A percentile compares a stretch with the other conserved stretches of the same genome.
phyloP scores from a whole-genome alignment of 2,329 filamentous ascomycete species.

The Setomelanomma holmii region DNA sequence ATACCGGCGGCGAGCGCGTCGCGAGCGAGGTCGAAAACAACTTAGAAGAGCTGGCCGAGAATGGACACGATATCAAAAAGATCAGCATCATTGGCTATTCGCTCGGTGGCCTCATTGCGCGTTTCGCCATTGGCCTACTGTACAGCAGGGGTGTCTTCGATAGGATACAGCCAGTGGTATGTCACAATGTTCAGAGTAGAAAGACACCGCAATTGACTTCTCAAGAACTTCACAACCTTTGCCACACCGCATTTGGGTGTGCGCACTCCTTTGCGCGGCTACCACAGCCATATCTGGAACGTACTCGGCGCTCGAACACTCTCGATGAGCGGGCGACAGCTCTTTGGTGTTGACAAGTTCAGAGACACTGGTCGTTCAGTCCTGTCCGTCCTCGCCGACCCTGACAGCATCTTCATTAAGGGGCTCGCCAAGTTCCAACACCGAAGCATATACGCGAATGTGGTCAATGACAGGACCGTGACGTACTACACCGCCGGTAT shows the following conservation, averaged over 20 bases:
- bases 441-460: slow-evolving; percentile 82
- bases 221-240: slow-evolving; percentile 91
- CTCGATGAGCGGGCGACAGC: slow-evolving; percentile 82
- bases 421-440: slow-evolving; percentile 78
- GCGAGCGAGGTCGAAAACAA: slow-evolving; percentile 68
- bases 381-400: slow-evolving; percentile 81
- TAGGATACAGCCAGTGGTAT: slow-evolving; percentile 76
- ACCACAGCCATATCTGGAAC: slow-evolving; percentile 66
- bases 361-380: slow-evolving; percentile 82
- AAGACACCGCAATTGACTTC: slow-evolving; percentile 13
- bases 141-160: slow-evolving; percentile 83
- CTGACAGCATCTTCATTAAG: slow-evolving; percentile 82
- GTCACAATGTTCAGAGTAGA: slow-evolving; percentile 43
- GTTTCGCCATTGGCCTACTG: slow-evolving; percentile 86
- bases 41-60: slow-evolving; percentile 60
- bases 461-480: slow-evolving; percentile 83
- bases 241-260: slow-evolving; percentile 75
- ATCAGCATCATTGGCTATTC: slow-evolving; percentile 91
- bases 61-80: slow-evolving; percentile 77
- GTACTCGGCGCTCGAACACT: slow-evolving; percentile 81
- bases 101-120: slow-evolving; percentile 82
- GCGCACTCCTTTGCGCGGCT: slow-evolving; percentile 53
- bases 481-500: slow-evolving; percentile 85
- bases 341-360: slow-evolving; percentile 88
- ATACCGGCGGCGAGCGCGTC: slow-evolving; percentile 71